Percentiles rank a stretch among this genome's conserved stretches.
These are phyloP conservation scores for Aphanomyces cochlioides DNA, from an alignment of 352 stramenopile species.

Conservation along the genomic window DNA sequence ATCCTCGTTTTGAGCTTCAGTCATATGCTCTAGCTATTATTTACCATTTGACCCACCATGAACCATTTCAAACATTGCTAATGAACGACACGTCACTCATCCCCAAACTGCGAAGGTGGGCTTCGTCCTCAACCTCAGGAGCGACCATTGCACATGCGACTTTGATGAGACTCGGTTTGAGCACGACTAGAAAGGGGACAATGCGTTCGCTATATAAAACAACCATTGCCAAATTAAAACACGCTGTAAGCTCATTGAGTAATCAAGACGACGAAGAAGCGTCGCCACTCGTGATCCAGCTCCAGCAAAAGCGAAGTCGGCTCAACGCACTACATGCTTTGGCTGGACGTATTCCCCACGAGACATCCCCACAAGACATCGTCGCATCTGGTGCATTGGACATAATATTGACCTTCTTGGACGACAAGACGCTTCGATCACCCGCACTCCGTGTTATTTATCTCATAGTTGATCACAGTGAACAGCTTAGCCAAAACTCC, in stretches of 20 bases:
- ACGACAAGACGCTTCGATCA: background rate
- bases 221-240: constrained; percentile 2
- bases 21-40: background rate
- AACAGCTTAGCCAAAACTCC: background rate
- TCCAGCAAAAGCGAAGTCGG: background rate
- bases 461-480: constrained; percentile 1
- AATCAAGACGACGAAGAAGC: background rate
- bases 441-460: background rate
- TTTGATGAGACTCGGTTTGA: background rate
- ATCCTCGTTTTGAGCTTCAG: background rate
- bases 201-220: background rate
- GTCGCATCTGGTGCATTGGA: background rate
- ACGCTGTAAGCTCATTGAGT: background rate
- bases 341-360: background rate
- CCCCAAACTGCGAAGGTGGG: background rate
- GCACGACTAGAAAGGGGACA: background rate
- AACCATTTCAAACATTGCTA: constrained; percentile 1
- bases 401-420: background rate
- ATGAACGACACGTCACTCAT: background rate
- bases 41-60: constrained; percentile 1
- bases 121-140: background rate
- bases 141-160: background rate
- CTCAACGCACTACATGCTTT: background rate
- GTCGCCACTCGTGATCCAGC: background rate
- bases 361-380: background rate